These are phyloP conservation scores for Climacium dendroides DNA, from an alignment of 225 moss, liverwort and hornwort species.

Conservation along the genomic window DNA sequence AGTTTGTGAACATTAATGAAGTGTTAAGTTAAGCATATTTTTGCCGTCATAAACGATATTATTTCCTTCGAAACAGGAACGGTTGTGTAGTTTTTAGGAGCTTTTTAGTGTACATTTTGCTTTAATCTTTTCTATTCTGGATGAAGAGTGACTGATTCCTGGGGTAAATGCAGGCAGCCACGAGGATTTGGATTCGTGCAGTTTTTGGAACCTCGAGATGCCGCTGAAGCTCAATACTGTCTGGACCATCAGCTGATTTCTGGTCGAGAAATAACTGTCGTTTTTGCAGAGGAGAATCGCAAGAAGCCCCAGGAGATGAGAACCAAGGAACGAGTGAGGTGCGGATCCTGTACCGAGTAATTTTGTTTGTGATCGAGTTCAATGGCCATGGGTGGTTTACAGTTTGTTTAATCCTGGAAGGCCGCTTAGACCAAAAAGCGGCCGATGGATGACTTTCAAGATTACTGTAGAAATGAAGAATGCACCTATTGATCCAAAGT, in stretches of 20 bases:
- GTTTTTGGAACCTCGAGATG: constrained; percentile 90
- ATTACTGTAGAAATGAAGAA: not conserved
- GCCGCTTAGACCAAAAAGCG: not conserved
- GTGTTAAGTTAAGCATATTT: not conserved
- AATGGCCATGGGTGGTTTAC: not conserved
- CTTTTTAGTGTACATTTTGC: not conserved
- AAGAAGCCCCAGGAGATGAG: constrained; percentile 99
- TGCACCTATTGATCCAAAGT: not conserved
- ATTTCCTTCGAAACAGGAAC: not conserved
- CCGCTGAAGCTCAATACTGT: constrained; percentile 90
- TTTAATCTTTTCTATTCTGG: not conserved
- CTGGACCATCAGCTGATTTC: constrained; percentile 85
- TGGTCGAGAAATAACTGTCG: constrained; percentile 93
- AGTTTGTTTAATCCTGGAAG: not conserved
- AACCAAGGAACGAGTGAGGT: constrained; percentile 78
- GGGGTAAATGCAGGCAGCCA: constrained; percentile 46
- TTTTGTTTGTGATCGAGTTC: not conserved
- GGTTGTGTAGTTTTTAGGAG: not conserved
- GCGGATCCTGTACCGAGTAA: not conserved
- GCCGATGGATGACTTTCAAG: not conserved
- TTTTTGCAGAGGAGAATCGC: constrained; percentile 93
- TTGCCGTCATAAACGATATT: not conserved
- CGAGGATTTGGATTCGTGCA: constrained; percentile 97
- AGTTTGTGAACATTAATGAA: not conserved
- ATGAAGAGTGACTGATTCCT: not conserved